Conservation (phyloP, 2,329 filamentous ascomycete genomes). For the Aureobasidium sp. region DNA sequence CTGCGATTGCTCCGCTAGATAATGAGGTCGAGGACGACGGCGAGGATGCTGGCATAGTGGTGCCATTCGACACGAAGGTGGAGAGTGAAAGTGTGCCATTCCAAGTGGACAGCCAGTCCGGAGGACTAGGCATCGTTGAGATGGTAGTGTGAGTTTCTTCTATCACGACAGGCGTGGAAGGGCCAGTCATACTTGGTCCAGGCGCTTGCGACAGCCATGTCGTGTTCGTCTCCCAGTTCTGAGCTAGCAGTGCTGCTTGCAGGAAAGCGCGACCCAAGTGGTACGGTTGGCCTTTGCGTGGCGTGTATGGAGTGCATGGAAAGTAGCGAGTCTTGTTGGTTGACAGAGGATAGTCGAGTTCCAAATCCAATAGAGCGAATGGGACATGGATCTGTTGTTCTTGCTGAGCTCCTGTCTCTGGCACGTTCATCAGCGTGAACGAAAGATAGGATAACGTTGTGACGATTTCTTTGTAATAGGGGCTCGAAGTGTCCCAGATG, state of each 20-base stretch:
- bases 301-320: background rate
- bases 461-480: background rate
- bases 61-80: no score
- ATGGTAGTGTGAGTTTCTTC: background rate
- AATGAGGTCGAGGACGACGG: background rate
- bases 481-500: background rate
- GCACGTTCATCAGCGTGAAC: background rate
- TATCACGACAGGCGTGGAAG: background rate
- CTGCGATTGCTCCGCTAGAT: background rate
- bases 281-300: background rate
- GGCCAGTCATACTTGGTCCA: background rate
- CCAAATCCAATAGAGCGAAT: background rate
- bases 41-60: no score
- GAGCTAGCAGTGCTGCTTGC: slow-evolving; percentile 3
- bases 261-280: slow-evolving; percentile 12
- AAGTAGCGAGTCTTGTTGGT: background rate
- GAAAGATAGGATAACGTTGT: background rate
- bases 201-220: slow-evolving; percentile 5
- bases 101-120: background rate
- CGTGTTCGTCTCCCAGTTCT: slow-evolving; percentile 7
- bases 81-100: background rate
- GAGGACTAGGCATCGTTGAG: background rate
- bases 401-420: no score
- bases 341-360: background rate
- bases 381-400: background rate